phyloP scores from a whole-genome alignment of 1,284 basidiomycete genomes.

The Mycena sp. region DNA sequence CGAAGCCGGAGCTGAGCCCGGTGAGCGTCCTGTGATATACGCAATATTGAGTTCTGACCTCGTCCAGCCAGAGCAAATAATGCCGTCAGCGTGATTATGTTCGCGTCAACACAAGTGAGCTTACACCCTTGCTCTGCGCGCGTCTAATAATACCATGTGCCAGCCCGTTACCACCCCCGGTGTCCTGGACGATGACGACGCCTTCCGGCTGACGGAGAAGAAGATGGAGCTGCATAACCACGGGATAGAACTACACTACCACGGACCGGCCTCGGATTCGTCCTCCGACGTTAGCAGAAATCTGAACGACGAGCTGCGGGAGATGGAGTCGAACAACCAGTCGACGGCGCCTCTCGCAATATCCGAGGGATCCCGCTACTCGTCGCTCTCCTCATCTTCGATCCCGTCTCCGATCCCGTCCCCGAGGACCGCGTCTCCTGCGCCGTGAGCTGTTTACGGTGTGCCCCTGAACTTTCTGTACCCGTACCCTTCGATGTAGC shows the following conservation, averaged over 20 bases:
- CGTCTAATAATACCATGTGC: neutral
- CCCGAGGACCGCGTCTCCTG: neutral
- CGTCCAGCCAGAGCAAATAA: neutral
- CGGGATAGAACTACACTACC: neutral
- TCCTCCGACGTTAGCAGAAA: constrained; percentile 22
- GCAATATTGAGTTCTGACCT: neutral
- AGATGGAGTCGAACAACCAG: constrained; percentile 1
- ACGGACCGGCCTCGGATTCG: too few relatives aligned
- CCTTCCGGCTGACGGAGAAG: constrained; percentile 24
- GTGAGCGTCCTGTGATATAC: neutral
- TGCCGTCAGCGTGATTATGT: neutral
- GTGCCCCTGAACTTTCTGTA: too few relatives aligned
- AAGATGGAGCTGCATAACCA: constrained; percentile 8
- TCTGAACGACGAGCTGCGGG: constrained; percentile 20
- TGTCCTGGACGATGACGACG: constrained; percentile 20
- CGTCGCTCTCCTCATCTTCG: neutral
- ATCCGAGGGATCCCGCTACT: too few relatives aligned
- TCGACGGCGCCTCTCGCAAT: neutral
- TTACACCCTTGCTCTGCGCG: neutral
- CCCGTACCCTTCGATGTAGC: too few relatives aligned
- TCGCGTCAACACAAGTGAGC: neutral
- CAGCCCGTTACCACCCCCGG: neutral
- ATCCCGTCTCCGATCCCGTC: neutral
- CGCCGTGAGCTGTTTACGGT: too few relatives aligned
- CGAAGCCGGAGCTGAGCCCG: neutral